Percentiles rank a stretch among this genome's conserved stretches.
phyloP scores from a whole-genome alignment of 768 basidiomycete genomes.

The Leccinum sublutescens region DNA sequence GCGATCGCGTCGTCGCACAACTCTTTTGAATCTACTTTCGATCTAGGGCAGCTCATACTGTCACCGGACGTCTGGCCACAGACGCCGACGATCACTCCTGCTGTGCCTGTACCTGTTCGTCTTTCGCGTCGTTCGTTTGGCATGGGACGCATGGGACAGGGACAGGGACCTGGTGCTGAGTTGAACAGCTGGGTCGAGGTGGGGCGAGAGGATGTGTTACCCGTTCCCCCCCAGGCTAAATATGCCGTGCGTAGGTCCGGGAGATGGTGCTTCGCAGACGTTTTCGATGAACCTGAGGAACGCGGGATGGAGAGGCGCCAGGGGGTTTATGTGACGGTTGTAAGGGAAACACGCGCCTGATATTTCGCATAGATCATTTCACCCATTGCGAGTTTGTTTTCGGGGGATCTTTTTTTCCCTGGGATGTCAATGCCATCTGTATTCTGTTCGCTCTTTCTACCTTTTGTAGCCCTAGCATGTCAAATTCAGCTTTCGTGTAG shows the following conservation, averaged over 20 bases:
- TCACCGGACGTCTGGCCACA: slow-evolving; percentile 20
- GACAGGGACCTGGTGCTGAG: not conserved
- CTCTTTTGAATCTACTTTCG: slow-evolving; percentile 29
- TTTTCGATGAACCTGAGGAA: not conserved
- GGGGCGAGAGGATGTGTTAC: not conserved
- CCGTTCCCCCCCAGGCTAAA: not conserved
- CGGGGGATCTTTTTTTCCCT: not conserved
- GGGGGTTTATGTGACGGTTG: slow-evolving; percentile 44
- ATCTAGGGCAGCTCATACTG: slow-evolving; percentile 16
- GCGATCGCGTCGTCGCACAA: slow-evolving; percentile 32
- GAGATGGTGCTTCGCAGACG: not conserved
- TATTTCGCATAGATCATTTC: not conserved
- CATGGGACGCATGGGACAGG: slow-evolving; percentile 1
- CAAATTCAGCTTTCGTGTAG: slow-evolving; percentile 2
- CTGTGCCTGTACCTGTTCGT: slow-evolving; percentile 9
- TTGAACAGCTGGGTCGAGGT: not conserved
- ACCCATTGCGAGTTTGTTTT: not conserved
- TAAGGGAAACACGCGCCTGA: slow-evolving; percentile 34
- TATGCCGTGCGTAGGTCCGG: not conserved
- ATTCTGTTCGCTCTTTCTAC: not conserved
- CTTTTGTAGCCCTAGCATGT: slow-evolving; percentile 24
- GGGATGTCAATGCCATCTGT: not conserved
- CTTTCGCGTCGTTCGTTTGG: slow-evolving; percentile 7
- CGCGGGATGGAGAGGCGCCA: slow-evolving; percentile 13
- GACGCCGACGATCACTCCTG: slow-evolving; percentile 13